Conservation (phyloP, 2,329 filamentous ascomycete genomes). For the Pyrenochaeta sp. region DNA sequence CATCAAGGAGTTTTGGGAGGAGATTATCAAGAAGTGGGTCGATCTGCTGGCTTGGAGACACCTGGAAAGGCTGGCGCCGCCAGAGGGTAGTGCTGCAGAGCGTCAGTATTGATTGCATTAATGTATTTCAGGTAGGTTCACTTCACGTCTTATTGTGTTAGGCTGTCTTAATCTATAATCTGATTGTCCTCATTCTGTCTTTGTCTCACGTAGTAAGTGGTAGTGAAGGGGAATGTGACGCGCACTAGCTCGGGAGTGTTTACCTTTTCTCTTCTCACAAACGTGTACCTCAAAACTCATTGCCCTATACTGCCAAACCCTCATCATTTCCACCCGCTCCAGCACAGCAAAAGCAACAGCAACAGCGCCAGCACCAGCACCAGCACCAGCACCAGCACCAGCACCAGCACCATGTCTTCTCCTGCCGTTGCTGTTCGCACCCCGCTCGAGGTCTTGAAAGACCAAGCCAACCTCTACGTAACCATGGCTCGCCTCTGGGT, state of each 20-base stretch:
- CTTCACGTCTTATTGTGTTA: not conserved
- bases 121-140: not conserved
- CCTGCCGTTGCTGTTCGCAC: not conserved
- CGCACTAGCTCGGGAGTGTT: not conserved
- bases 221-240: not conserved
- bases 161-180: not conserved
- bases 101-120: not conserved
- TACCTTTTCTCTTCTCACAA: not conserved
- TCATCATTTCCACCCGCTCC: not conserved
- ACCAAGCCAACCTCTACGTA: not conserved
- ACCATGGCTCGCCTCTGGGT: not conserved
- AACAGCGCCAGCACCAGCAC: not conserved
- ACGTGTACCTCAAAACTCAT: not conserved
- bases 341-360: not conserved
- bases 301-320: not conserved
- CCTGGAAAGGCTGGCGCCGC: slow-evolving; percentile 10
- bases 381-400: not conserved
- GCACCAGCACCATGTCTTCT: not conserved
- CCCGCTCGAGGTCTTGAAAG: not conserved
- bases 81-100: slow-evolving; percentile 7
- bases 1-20: slow-evolving; percentile 10
- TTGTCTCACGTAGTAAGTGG: not conserved
- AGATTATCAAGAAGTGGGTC: slow-evolving; percentile 9
- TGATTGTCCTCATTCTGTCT: not conserved
- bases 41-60: slow-evolving; percentile 20